These are phyloP conservation scores for Fusarium nematophilum DNA, from an alignment of 2,329 filamentous ascomycete species.

Conservation along the genomic window DNA sequence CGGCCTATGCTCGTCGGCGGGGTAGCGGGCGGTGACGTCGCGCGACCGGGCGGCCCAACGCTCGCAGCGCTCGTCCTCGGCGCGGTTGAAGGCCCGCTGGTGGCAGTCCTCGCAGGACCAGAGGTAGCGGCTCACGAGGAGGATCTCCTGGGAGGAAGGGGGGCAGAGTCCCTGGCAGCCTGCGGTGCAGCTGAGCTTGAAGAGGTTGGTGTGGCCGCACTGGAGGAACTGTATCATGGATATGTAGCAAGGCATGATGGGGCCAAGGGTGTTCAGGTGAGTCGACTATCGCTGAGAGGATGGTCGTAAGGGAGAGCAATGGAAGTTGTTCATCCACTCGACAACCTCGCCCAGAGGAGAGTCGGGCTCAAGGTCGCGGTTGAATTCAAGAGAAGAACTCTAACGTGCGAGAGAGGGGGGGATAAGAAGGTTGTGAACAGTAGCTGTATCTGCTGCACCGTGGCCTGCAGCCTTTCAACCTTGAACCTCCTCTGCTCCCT, in stretches of 20 bases:
- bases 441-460: background rate
- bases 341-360: no score
- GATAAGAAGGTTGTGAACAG: background rate
- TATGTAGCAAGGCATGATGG: constrained; percentile 47
- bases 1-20: background rate
- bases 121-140: constrained; percentile 40
- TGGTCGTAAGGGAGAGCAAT: no score
- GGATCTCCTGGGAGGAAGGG: constrained; percentile 21
- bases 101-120: constrained; percentile 47
- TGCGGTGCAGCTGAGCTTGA: constrained; percentile 45
- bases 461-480: constrained; percentile 11
- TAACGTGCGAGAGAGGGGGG: background rate
- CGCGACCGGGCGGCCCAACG: constrained; percentile 17
- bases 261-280: background rate
- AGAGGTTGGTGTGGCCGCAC: constrained; percentile 43
- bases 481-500: no score
- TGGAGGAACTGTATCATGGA: constrained; percentile 39
- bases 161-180: constrained; percentile 41
- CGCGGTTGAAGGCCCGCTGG: background rate
- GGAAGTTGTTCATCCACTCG: no score
- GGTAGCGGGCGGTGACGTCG: background rate
- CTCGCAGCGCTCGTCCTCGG: constrained; percentile 15
- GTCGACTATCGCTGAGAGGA: background rate
- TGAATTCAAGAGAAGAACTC: background rate
- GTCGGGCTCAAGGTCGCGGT: no score